Evolutionary conservation across 768 basidiomycete species (phyloP), one percentile per base, ranked within the genome.

Genomic region (Fomitopsis pulvina): DNA sequence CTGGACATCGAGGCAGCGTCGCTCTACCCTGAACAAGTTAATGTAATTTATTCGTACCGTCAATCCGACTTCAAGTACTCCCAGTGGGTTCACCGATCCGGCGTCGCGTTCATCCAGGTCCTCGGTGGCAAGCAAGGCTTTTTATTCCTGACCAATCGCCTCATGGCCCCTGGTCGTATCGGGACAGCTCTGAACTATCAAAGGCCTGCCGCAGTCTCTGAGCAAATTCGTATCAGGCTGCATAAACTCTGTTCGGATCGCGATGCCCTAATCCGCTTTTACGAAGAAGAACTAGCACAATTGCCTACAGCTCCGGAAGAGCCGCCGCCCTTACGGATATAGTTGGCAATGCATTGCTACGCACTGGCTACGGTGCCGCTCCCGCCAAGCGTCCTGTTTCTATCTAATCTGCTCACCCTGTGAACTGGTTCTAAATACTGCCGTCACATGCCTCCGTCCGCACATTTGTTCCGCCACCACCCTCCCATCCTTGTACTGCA

Each of bases 61-160:
- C 83, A 86, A 32, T 69, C 79, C 37, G 75, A 83, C 3, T 89
- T 82, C 71, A 75, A 77, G 54, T 79, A 92, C 66, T 88, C 92
- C 18, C 95, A 98, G 63, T 97, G 91, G 63, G 87, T 96, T 26
- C 95, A 96, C 61, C 81, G 84, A 43, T 80, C 86, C 4, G 96
- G 96, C 1, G 80, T 87, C 21, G 92, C 90, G 8, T 92, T 97
- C 61, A 82, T 92, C 8, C 92, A 96, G 63, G 85, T 95, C 51
- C 60, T 93, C 4, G 89, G 86, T 2, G 89, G 83, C 1, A 65
- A 74, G 3, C 74, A 85, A 47, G 92, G 93, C 0, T 94, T 92
- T 66, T 66, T 92, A 51, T 95, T 94, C 73, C 72, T 92, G 57
- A 93, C 88, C 47, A 97, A 97, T 63, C 74, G 92, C 21, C 70